Percentiles rank a stretch among this genome's conserved stretches.
Evolutionary conservation across 768 basidiomycete species (phyloP).

Genomic region (Terana coerulea): DNA sequence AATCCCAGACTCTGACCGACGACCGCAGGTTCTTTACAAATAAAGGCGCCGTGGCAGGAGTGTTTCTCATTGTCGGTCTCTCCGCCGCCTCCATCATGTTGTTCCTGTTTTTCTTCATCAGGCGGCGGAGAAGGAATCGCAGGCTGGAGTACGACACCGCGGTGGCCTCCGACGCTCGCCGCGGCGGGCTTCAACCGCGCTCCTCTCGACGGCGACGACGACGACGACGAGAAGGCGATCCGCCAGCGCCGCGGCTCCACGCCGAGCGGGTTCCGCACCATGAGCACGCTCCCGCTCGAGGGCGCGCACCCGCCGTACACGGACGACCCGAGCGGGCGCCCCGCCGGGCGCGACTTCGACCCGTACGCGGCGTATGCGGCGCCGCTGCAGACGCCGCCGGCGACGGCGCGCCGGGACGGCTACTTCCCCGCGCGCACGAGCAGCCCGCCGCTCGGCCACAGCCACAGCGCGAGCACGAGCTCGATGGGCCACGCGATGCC

Average conservation of each 20-base stretch:
- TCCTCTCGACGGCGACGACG: constrained; percentile 66
- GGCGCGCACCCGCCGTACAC: constrained; percentile 16
- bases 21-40: constrained; percentile 74
- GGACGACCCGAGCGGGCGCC: constrained; percentile 27
- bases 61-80: constrained; percentile 87
- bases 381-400: constrained; percentile 17
- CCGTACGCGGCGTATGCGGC: constrained; percentile 48
- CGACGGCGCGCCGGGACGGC: constrained; percentile 26
- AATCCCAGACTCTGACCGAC: neutral
- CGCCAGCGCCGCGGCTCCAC: constrained; percentile 18
- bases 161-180: constrained; percentile 66
- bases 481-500: constrained; percentile 22
- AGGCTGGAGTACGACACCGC: constrained; percentile 66
- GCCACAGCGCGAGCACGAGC: constrained; percentile 24
- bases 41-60: constrained; percentile 87
- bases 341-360: constrained; percentile 36
- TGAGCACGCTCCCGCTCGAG: constrained; percentile 17
- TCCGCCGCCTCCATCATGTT: constrained; percentile 65
- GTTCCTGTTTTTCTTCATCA: constrained; percentile 68
- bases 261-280: constrained; percentile 22
- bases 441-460: constrained; percentile 39
- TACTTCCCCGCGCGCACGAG: constrained; percentile 46
- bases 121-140: constrained; percentile 56
- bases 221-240: constrained; percentile 26
- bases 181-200: constrained; percentile 68